A percentile compares a stretch with the other conserved stretches of the same genome.
Conservation (phyloP, 371 early-diverging fungal genomes). For the Choanephora cucurbitarum region DNA sequence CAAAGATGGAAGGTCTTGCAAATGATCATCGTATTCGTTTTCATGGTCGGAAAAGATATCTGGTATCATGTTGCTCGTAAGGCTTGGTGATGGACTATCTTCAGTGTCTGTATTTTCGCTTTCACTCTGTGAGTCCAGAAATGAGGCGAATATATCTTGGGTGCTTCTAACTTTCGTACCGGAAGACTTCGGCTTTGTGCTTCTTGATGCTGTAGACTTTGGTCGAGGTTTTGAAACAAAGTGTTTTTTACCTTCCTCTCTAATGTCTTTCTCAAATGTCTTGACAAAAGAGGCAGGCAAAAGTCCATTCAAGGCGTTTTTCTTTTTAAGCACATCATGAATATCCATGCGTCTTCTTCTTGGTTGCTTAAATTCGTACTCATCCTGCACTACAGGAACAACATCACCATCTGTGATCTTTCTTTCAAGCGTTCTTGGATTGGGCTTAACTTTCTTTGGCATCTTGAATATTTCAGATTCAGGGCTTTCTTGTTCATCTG, state of each 20-base stretch:
- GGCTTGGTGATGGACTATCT: neutral
- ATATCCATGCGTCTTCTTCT: neutral
- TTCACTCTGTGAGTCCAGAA: slow-evolving; percentile 3
- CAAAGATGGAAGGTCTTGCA: too few species aligned
- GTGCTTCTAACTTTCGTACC: neutral
- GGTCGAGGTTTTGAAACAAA: neutral
- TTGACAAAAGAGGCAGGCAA: slow-evolving; percentile 20
- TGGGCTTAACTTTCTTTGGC: neutral
- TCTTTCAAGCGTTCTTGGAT: neutral
- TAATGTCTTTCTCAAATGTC: slow-evolving; percentile 6
- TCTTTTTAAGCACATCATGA: slow-evolving; percentile 1
- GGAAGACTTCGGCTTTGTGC: neutral
- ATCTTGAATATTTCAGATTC: neutral
- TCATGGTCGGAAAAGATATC: neutral
- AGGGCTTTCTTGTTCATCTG: neutral
- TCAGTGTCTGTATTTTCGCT: neutral
- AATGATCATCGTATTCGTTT: neutral
- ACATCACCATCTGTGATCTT: neutral
- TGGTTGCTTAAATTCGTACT: neutral
- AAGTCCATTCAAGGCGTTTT: slow-evolving; percentile 9
- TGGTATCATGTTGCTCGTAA: neutral
- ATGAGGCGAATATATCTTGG: slow-evolving; percentile 8
- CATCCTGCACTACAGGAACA: neutral
- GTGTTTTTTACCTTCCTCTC: slow-evolving; percentile 1
- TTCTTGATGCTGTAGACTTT: neutral